Conservation (phyloP, 176 grass and related monocot species). For the Avena insularis region DNA sequence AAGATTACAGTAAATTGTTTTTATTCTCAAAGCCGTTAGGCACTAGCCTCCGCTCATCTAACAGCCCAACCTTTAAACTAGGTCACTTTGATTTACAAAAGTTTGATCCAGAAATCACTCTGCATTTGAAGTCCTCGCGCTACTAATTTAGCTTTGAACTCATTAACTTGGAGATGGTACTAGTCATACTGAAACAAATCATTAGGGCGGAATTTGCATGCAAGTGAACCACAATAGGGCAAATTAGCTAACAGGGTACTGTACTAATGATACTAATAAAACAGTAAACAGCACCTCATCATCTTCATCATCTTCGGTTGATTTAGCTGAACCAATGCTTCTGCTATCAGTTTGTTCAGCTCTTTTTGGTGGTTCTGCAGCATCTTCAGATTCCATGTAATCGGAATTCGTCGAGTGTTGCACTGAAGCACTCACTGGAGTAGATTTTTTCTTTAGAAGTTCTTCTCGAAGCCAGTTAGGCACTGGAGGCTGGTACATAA, state of each 20-base stretch:
- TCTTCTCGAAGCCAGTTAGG: conserved; percentile 98
- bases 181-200: conserved; percentile 1
- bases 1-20: background rate
- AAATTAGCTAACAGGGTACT: conserved; percentile 7
- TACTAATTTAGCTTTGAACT: conserved; percentile 13
- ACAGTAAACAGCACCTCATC: conserved; percentile 62
- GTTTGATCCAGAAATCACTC: background rate
- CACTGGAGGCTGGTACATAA: conserved; percentile 71
- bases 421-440: conserved; percentile 40
- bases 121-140: background rate
- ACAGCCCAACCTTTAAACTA: background rate
- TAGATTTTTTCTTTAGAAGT: conserved; percentile 93
- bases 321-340: conserved; percentile 73
- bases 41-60: conserved; percentile 7
- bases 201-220: background rate
- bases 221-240: conserved; percentile 21
- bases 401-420: conserved; percentile 50
- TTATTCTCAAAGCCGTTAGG: background rate
- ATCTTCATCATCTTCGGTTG: conserved; percentile 73
- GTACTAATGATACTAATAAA: conserved; percentile 26
- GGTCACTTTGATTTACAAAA: conserved; percentile 25
- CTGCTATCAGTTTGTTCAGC: conserved; percentile 66
- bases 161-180: background rate
- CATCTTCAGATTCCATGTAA: conserved; percentile 59
- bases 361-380: conserved; percentile 54